phyloP scores from a whole-genome alignment of 345 rosid species.

The Pugionium dolabratum region DNA sequence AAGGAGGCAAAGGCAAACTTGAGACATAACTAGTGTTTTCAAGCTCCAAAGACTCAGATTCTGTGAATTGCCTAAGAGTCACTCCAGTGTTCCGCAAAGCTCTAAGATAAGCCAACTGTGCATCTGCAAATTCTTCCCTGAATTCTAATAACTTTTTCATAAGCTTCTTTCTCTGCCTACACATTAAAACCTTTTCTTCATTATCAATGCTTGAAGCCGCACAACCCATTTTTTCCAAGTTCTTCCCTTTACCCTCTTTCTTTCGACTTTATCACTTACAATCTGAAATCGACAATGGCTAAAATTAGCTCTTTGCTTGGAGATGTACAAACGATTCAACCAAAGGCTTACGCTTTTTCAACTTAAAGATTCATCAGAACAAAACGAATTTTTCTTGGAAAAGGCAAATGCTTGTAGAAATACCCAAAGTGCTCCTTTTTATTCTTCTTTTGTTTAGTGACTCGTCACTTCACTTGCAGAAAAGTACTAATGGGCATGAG shows the following conservation, averaged over 20 bases:
- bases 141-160: constrained; percentile 67
- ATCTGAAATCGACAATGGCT: constrained; percentile 22
- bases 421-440: constrained; percentile 25
- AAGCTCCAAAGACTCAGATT: constrained; percentile 73
- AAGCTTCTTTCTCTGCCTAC: constrained; percentile 81
- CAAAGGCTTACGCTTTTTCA: constrained; percentile 22
- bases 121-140: constrained; percentile 81
- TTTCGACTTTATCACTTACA: constrained; percentile 8
- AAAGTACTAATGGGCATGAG: constrained; percentile 8
- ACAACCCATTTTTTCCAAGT: constrained; percentile 66
- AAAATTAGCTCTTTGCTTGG: not conserved
- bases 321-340: constrained; percentile 8
- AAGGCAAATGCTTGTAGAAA: not conserved
- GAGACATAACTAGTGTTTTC: constrained; percentile 51
- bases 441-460: constrained; percentile 1
- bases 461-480: constrained; percentile 8
- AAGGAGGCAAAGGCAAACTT: constrained; percentile 68
- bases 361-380: constrained; percentile 15
- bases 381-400: not conserved
- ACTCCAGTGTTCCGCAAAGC: constrained; percentile 84
- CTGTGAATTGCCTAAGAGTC: constrained; percentile 89
- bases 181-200: constrained; percentile 69
- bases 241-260: constrained; percentile 8
- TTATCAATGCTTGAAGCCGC: constrained; percentile 65
- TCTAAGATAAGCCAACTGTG: constrained; percentile 72